Evolutionary conservation across 1,139 yeast genomes (phyloP).

Genomic region (Oligophagozyma castellii): DNA sequence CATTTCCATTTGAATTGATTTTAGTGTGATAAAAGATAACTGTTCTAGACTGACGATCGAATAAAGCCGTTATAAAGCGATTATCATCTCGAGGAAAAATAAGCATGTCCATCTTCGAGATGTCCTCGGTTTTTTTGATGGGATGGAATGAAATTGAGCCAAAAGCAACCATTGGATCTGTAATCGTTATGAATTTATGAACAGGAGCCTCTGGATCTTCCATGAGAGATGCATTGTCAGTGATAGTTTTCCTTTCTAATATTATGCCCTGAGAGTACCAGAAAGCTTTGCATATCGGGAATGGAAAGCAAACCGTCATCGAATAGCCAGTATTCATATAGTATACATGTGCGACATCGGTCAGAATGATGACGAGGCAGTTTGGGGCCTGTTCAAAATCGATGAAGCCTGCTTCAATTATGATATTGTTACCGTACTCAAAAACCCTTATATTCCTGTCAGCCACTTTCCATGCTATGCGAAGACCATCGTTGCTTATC

Average conservation of each 20-base stretch:
- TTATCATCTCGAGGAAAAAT: conserved; percentile 13
- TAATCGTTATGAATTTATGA: conserved; percentile 19
- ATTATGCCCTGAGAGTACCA: conserved; percentile 22
- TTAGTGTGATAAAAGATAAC: conserved; percentile 19
- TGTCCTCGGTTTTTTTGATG: conserved; percentile 5
- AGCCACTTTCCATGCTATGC: neutral
- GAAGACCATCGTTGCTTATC: neutral
- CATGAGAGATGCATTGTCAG: neutral
- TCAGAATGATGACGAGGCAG: conserved; percentile 18
- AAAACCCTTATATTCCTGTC: neutral
- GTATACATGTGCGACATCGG: conserved; percentile 19
- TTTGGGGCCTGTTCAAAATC: conserved; percentile 15
- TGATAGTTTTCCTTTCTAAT: conserved; percentile 9
- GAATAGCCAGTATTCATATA: conserved; percentile 14
- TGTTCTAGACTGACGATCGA: conserved; percentile 7
- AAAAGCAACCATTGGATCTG: conserved; percentile 23
- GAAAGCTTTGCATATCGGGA: conserved; percentile 17
- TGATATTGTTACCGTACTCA: neutral
- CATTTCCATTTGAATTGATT: conserved; percentile 4
- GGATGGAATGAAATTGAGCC: conserved; percentile 18
- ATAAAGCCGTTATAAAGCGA: conserved; percentile 15
- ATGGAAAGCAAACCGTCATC: conserved; percentile 18
- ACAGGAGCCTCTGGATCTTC: conserved; percentile 4
- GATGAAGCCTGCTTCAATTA: conserved; percentile 17
- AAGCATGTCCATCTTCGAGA: conserved; percentile 10